Conservation (phyloP, 2,329 filamentous ascomycete genomes). For the Beauveria rudraprayagi region DNA sequence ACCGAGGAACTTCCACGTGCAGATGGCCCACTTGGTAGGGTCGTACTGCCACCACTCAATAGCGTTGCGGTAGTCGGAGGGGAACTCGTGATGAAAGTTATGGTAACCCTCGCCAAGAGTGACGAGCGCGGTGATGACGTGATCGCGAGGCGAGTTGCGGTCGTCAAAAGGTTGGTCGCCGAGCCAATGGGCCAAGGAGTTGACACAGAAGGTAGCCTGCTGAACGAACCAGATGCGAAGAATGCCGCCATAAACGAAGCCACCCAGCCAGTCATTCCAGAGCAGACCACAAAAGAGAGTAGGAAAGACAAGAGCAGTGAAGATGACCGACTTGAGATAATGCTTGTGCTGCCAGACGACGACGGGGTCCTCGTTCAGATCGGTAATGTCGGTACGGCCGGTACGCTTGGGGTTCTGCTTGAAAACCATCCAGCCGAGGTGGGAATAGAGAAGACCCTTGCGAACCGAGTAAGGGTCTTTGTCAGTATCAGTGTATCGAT, state of each 20-base stretch:
- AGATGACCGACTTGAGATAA: constrained; percentile 71
- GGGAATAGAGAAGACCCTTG: constrained; percentile 75
- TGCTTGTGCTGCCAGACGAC: constrained; percentile 84
- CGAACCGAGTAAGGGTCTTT: constrained; percentile 88
- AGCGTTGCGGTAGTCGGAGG: constrained; percentile 85
- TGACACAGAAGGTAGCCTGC: constrained; percentile 90
- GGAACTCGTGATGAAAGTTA: constrained; percentile 95
- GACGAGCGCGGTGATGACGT: constrained; percentile 76
- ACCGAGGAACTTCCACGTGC: constrained; percentile 73
- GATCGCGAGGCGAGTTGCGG: constrained; percentile 83
- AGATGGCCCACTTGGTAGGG: constrained; percentile 86
- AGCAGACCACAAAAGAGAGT: constrained; percentile 66
- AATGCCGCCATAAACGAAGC: constrained; percentile 78
- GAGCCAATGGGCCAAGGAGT: constrained; percentile 84
- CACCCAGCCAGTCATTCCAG: constrained; percentile 76
- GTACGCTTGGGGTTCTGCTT: constrained; percentile 89
- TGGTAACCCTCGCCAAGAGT: constrained; percentile 87
- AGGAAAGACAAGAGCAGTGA: constrained; percentile 71
- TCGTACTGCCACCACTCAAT: constrained; percentile 90
- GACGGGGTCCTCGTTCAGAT: constrained; percentile 77
- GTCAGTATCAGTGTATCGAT: constrained; percentile 86
- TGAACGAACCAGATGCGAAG: constrained; percentile 84
- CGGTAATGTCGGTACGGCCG: constrained; percentile 80
- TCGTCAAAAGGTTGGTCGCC: constrained; percentile 90
- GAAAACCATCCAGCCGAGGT: constrained; percentile 84